phyloP scores from a whole-genome alignment of 2,329 filamentous ascomycete species.

The Talaromyces rugulosus region DNA sequence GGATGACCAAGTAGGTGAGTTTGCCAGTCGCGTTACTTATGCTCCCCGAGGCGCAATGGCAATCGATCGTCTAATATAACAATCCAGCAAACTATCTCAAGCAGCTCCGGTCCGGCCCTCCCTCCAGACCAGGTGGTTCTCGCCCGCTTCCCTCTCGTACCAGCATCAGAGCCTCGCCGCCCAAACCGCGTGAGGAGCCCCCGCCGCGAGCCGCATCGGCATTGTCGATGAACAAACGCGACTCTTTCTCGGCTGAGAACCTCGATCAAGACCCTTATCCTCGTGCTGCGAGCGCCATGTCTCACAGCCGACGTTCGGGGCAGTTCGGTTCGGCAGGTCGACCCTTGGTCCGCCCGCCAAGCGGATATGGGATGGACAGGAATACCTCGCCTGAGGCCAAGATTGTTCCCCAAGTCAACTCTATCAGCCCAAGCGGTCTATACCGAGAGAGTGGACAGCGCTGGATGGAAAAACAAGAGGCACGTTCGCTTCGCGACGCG shows the following conservation, averaged over 20 bases:
- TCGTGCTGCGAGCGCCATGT: conserved; percentile 38
- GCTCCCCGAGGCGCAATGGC: neutral
- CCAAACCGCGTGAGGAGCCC: conserved; percentile 23
- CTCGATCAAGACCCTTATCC: conserved; percentile 23
- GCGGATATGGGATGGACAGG: conserved; percentile 27
- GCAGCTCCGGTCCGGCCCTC: conserved; percentile 55
- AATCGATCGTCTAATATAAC: neutral
- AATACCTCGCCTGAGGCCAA: conserved; percentile 34
- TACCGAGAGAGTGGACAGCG: conserved; percentile 54
- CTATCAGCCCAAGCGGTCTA: conserved; percentile 38
- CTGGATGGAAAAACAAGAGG: conserved; percentile 57
- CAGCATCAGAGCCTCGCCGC: conserved; percentile 15
- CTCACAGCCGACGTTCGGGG: conserved; percentile 31
- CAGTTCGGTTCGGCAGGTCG: conserved; percentile 25
- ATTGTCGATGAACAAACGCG: conserved; percentile 32
- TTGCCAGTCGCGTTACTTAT: neutral
- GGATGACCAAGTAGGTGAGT: conserved; percentile 44
- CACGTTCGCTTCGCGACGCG: conserved; percentile 51
- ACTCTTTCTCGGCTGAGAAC: conserved; percentile 16
- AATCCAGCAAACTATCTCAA: conserved; percentile 55
- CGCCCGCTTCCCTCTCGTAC: conserved; percentile 49
- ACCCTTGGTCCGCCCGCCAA: conserved; percentile 36
- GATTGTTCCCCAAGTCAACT: conserved; percentile 27
- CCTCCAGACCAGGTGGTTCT: conserved; percentile 56
- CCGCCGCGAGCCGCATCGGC: conserved; percentile 42